Evolutionary conservation across 1,284 basidiomycete species (phyloP).

Genomic region (Caloboletus inedulis): DNA sequence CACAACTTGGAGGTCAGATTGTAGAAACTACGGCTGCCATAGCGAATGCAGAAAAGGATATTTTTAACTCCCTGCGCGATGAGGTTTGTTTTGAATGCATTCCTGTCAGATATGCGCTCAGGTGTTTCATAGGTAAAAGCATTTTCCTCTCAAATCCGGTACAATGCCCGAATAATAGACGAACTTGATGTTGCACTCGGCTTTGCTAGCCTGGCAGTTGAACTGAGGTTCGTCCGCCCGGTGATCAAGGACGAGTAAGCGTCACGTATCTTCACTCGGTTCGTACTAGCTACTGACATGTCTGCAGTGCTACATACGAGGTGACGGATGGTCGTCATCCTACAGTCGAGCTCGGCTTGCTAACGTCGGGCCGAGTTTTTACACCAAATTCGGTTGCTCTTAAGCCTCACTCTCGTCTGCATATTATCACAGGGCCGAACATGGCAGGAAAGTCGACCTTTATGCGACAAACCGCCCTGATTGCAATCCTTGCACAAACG

Average conservation of each 20-base stretch:
- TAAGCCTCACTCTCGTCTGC: slow-evolving; percentile 57
- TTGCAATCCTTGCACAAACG: slow-evolving; percentile 87
- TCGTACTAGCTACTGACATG: neutral
- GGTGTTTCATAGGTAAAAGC: slow-evolving; percentile 55
- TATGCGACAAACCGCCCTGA: slow-evolving; percentile 88
- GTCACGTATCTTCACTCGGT: slow-evolving; percentile 1
- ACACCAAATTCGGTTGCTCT: slow-evolving; percentile 80
- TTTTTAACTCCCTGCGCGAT: slow-evolving; percentile 64
- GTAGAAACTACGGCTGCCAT: slow-evolving; percentile 57
- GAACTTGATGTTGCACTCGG: slow-evolving; percentile 86
- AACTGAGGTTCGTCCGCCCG: slow-evolving; percentile 78
- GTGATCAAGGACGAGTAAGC: slow-evolving; percentile 68
- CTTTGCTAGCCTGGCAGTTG: slow-evolving; percentile 80
- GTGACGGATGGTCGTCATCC: slow-evolving; percentile 87
- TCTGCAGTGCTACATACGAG: slow-evolving; percentile 55
- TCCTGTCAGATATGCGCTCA: neutral
- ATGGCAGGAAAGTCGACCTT: slow-evolving; percentile 96
- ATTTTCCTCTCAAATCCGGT: slow-evolving; percentile 54
- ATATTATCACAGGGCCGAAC: slow-evolving; percentile 92
- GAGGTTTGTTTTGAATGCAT: slow-evolving; percentile 46
- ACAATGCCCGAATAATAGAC: slow-evolving; percentile 80
- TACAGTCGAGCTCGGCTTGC: slow-evolving; percentile 86
- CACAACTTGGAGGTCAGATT: slow-evolving; percentile 65
- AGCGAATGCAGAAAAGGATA: slow-evolving; percentile 59
- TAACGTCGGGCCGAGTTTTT: slow-evolving; percentile 73